phyloP scores from a whole-genome alignment of 2,329 filamentous ascomycete genomes.

The Alternaria triticimaculans region DNA sequence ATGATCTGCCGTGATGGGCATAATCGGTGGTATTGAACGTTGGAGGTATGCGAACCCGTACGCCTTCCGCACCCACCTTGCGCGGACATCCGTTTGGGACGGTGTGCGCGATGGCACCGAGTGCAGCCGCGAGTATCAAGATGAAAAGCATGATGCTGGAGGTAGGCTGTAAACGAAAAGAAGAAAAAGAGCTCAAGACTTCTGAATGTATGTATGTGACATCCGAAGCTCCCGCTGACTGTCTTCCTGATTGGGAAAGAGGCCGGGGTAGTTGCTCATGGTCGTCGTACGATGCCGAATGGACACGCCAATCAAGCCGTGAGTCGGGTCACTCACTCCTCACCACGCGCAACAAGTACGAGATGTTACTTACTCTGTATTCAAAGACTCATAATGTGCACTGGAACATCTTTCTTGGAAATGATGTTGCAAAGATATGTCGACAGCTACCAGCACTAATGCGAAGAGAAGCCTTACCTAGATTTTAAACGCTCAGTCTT shows the following conservation, averaged over 20 bases:
- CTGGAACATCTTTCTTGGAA: neutral
- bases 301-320: neutral
- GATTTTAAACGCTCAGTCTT: too few species aligned
- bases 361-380: neutral
- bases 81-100: conserved; percentile 1
- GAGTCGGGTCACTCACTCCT: neutral
- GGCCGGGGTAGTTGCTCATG: neutral
- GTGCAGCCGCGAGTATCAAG: neutral
- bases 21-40: neutral
- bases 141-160: neutral
- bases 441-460: neutral
- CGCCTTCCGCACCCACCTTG: conserved; percentile 2
- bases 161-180: neutral
- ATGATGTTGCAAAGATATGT: too few species aligned
- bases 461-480: neutral
- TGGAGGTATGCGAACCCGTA: conserved; percentile 12
- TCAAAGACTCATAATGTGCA: neutral
- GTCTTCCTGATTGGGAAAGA: neutral
- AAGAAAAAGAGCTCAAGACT: neutral
- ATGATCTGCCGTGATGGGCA: neutral
- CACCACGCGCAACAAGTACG: neutral
- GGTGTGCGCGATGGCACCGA: neutral
- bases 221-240: neutral
- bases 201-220: neutral
- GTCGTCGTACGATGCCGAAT: neutral